These are phyloP conservation scores for Trypanosoma rangeli DNA, from an alignment of 208 protist genomes.

Conservation along the genomic window DNA sequence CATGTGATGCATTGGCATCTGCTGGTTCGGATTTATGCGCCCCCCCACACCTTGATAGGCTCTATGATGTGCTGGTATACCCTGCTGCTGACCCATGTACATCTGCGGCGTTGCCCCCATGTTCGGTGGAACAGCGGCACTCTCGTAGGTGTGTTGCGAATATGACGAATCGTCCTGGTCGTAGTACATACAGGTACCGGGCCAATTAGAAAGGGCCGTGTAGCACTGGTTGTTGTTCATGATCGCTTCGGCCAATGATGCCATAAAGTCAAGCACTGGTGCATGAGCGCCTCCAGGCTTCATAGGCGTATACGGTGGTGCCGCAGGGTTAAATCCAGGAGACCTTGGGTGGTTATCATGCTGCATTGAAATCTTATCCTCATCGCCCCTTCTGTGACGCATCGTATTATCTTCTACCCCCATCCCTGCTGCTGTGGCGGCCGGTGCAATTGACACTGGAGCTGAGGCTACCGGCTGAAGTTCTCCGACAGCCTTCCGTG, in stretches of 20 bases:
- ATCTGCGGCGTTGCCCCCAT: conserved; percentile 21
- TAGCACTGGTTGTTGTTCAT: conserved; percentile 52
- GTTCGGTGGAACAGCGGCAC: conserved; percentile 12
- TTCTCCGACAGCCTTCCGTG: conserved; percentile 22
- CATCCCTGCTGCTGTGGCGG: conserved; percentile 4
- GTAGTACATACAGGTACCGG: conserved; percentile 51
- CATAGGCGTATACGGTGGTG: conserved; percentile 52
- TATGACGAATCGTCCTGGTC: conserved; percentile 73
- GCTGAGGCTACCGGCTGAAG: conserved; percentile 16
- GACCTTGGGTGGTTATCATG: conserved; percentile 25
- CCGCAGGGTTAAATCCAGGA: conserved; percentile 33
- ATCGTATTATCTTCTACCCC: conserved; percentile 16
- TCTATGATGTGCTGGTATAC: conserved; percentile 22
- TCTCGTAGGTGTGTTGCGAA: conserved; percentile 36
- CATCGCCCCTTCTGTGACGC: conserved; percentile 14
- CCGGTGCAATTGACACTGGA: conserved; percentile 1
- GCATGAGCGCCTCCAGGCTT: conserved; percentile 27
- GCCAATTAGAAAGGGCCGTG: conserved; percentile 44
- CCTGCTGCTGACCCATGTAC: conserved; percentile 38
- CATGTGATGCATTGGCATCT: conserved; percentile 29
- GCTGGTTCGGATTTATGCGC: conserved; percentile 5
- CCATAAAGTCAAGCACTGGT: conserved; percentile 64
- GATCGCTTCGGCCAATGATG: conserved; percentile 49
- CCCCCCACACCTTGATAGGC: conserved; percentile 13
- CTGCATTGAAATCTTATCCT: conserved; percentile 16